Conservation (phyloP, 768 basidiomycete genomes). For the Leucosporidium creatinivorum region DNA sequence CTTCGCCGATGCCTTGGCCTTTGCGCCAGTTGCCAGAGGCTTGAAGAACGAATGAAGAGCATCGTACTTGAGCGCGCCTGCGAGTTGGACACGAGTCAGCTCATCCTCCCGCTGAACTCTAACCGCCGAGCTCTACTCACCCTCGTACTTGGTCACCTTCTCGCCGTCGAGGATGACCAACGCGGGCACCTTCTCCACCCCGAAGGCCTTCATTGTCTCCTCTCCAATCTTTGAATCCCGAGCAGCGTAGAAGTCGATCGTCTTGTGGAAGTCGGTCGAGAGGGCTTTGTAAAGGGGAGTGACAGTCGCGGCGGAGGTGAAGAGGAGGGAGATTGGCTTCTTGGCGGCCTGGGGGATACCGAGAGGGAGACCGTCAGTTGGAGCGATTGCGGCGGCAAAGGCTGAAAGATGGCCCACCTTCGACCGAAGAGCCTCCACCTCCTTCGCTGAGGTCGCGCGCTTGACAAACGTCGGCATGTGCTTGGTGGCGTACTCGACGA, state of each 20-base stretch:
- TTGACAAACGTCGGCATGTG: slow-evolving; percentile 36
- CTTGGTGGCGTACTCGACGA: slow-evolving; percentile 28
- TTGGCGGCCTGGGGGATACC: slow-evolving; percentile 14
- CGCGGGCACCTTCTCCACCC: slow-evolving; percentile 32
- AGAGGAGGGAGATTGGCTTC: slow-evolving; percentile 35
- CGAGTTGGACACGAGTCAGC: not conserved
- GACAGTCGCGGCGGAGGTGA: slow-evolving; percentile 34
- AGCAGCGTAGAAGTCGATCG: slow-evolving; percentile 35
- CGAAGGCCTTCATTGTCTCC: slow-evolving; percentile 22
- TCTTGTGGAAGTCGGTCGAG: slow-evolving; percentile 34
- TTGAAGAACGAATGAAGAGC: slow-evolving; percentile 20
- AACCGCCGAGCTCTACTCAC: slow-evolving; percentile 5
- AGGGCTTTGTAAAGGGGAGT: slow-evolving; percentile 38
- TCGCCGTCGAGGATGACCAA: slow-evolving; percentile 25
- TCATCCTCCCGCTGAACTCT: not conserved
- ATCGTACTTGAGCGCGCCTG: slow-evolving; percentile 31
- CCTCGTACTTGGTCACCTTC: slow-evolving; percentile 27
- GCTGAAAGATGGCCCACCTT: slow-evolving; percentile 3
- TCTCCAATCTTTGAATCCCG: slow-evolving; percentile 29
- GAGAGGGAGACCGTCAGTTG: not conserved
- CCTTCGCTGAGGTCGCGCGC: slow-evolving; percentile 18
- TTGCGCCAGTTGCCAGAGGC: not conserved
- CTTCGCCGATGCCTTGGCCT: no score
- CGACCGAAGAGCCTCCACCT: slow-evolving; percentile 20
- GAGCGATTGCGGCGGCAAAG: not conserved